Base-by-base conservation (phyloP, 306 rosid species). In the Prunus kanzakura region DNA sequence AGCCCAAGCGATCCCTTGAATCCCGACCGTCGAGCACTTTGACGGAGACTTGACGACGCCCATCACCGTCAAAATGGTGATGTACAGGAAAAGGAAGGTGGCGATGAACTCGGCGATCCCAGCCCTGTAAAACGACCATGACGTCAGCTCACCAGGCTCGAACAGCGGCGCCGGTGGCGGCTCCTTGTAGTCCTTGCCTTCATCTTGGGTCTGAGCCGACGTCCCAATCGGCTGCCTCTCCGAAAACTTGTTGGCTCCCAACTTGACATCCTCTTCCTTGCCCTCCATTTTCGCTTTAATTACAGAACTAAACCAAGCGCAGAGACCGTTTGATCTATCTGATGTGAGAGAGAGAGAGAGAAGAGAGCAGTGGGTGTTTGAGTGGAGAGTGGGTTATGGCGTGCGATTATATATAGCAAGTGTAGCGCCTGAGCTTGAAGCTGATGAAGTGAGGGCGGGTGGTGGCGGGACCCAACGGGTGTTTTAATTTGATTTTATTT, bases 221-320 rank as follows among this genome's bases (percentile, higher is more conserved):
- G 82, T 87, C 7, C 91, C 91, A 11, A 87, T 82, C 10, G 91
- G 91, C 80, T 93, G 98, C 83, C 96, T 89, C 90, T 93, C 98
- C 3, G 91, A 55, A 84, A 72, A 93, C 87, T 86, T 93, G 96
- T 91, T 93, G 6, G 98, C 98, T 79, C 97, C 98, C 73, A 93
- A 54, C 0, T 80, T 80, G 0, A 93, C 97, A 73, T 93, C 98
- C 72, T 93, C 87, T 76, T 93, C 98, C 82, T 91, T 93, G 0
- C 79, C 96, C 65, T 93, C 97, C 98, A 93, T 93, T 74, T 20
- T 25, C 4, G 23, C 23, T 62, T 35, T 18, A 19, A 4, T 19
- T 30, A 32, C 69, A 16, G 29, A 35, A 63, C 4, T 6, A 6
- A 27, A 60, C 64, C 30, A 60, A 27, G 43, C 43, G 15, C 2